Evolutionary conservation across 345 rosid genomes (phyloP), one percentile per base, ranked within the genome.

Genomic region (Hirschfeldia incana): DNA sequence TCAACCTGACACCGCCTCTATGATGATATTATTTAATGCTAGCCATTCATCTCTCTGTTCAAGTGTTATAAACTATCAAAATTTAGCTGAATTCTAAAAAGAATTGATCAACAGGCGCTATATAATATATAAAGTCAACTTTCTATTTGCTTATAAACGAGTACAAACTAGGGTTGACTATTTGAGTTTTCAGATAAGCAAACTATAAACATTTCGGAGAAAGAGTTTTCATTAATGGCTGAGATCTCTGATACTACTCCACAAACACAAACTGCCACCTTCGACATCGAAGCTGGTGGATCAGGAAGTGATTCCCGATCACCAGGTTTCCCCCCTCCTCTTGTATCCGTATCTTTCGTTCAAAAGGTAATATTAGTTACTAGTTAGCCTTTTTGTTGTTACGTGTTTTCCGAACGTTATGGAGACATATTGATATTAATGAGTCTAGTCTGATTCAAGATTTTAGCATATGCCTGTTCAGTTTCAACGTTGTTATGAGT

Each of bases 351-450:
- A 62, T 53, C 81, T 0, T 77, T 70, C n/a, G 65, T 64, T 28
- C 81, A 77, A 53, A 77, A 77, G 81, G 80, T 66, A 53, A 6
- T 51, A 10, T 42, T 42, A 42, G 49, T 74, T 26, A 49, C 5
- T 44, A 44, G 53, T 74, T 26, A 10, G 5, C 70, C 16, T 12
- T 33, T 32, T 74, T 36, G 3, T 27, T 5, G 9, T 15, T 4
- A 32, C 27, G 42, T 76, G 67, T 8, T 67, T 65, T 6, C 28
- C 27, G 8, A 13, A 10, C 6, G 3, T 46, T 65, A 13, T 34
- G 15, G 6, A 36, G 36, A 36, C 8, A 49, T 39, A 10, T 49
- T 49, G 17, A 8, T 51, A 55, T 32, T 49, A 17, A 55, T 67
- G 29, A 37, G 8, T 27, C 39, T 3, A 42, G 13, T 28, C 44